Percentiles rank a stretch among this genome's conserved stretches.
These are phyloP conservation scores for Trichosanthes cucumerina DNA, from an alignment of 306 rosid species.

Conservation along the genomic window DNA sequence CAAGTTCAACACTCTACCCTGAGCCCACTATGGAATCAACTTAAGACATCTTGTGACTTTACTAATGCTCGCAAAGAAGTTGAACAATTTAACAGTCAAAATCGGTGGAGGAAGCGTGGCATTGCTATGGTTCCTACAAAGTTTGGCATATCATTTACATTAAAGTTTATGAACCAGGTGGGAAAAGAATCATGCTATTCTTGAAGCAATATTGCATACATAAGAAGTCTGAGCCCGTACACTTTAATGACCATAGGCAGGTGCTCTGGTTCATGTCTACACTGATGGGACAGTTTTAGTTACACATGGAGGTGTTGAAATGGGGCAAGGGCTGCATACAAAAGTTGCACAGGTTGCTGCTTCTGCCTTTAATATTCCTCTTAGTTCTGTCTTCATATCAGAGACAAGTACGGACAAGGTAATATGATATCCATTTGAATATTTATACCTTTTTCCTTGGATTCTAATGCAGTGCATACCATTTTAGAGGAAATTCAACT, in stretches of 20 bases:
- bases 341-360: conserved; percentile 96
- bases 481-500: not conserved
- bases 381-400: conserved; percentile 80
- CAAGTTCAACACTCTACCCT: conserved; percentile 63
- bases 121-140: conserved; percentile 84
- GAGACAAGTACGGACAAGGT: conserved; percentile 98
- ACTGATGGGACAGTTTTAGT: conserved; percentile 97
- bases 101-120: conserved; percentile 92
- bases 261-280: conserved; percentile 92
- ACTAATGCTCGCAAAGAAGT: conserved; percentile 57
- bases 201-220: not conserved
- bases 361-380: conserved; percentile 82
- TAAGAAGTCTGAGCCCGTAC: not conserved
- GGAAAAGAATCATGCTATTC: not conserved
- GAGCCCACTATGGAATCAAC: conserved; percentile 61
- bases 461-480: not conserved
- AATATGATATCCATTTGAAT: conserved; percentile 1
- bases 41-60: conserved; percentile 62
- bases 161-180: conserved; percentile 92
- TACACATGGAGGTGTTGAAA: conserved; percentile 94
- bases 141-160: conserved; percentile 85
- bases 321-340: conserved; percentile 98
- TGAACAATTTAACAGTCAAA: conserved; percentile 44
- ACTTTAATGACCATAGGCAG: conserved; percentile 55
- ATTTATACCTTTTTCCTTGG: not conserved